A percentile compares a stretch with the other conserved stretches of the same genome.
Evolutionary conservation across 805 yeast genomes (phyloP).

Genomic region (Hermanozyma aechmeae): DNA sequence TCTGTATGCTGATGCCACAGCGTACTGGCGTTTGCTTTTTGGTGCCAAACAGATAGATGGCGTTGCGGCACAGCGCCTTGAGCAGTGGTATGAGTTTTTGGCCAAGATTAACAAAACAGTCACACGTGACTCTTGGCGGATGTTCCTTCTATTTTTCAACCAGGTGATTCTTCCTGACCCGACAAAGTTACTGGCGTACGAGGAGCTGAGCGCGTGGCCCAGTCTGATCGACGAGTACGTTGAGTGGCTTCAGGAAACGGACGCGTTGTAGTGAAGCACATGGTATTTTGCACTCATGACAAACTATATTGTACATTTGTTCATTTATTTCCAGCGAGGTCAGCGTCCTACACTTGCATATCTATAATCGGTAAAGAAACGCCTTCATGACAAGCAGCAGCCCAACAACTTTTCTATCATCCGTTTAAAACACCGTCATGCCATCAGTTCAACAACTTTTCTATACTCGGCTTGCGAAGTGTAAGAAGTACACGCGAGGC

Average conservation of each 20-base stretch:
- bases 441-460: constrained; percentile 26
- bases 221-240: constrained; percentile 77
- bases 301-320: too few species aligned
- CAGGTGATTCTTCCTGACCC: constrained; percentile 43
- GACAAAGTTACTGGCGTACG: constrained; percentile 43
- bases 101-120: constrained; percentile 36
- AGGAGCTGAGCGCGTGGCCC: constrained; percentile 89
- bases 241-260: constrained; percentile 37
- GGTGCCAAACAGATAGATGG: too few species aligned
- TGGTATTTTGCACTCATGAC: too few species aligned
- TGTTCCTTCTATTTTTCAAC: constrained; percentile 60
- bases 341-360: too few species aligned
- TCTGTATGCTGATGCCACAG: constrained; percentile 51
- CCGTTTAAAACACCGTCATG: too few species aligned
- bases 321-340: too few species aligned
- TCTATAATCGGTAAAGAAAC: too few species aligned
- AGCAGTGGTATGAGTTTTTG: constrained; percentile 55
- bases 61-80: constrained; percentile 23
- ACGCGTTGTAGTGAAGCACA: too few species aligned
- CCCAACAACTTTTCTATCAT: too few species aligned
- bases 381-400: too few species aligned
- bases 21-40: constrained; percentile 71
- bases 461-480: constrained; percentile 32
- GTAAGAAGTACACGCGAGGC: constrained; percentile 31
- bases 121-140: constrained; percentile 75